Conservation (phyloP, 805 yeast species). For the Wickerhamomyces strasburgensis region DNA sequence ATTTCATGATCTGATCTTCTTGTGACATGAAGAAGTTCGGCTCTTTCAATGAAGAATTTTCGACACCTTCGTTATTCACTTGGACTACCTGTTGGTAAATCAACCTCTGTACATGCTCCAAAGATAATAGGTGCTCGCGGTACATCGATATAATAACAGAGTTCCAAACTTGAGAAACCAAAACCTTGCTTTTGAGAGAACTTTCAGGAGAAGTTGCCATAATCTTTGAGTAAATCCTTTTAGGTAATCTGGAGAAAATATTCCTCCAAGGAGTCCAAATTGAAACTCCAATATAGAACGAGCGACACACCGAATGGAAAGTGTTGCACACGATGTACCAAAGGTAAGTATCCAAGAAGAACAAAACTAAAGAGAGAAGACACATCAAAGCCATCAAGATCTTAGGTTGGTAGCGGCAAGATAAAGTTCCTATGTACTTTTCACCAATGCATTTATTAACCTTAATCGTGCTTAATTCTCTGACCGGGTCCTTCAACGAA, state of each 20-base stretch:
- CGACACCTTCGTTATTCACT: conserved; percentile 31
- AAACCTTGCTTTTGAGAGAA: conserved; percentile 93
- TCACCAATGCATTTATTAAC: conserved; percentile 61
- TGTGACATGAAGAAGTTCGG: conserved; percentile 79
- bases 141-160: conserved; percentile 98
- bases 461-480: conserved; percentile 58
- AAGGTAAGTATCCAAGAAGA: conserved; percentile 75
- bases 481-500: conserved; percentile 66
- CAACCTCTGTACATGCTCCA: conserved; percentile 95
- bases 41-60: conserved; percentile 47
- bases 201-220: conserved; percentile 64
- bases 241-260: conserved; percentile 69
- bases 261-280: conserved; percentile 90
- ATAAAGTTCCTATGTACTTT: conserved; percentile 40
- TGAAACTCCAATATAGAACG: conserved; percentile 72
- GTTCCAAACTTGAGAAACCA: conserved; percentile 98
- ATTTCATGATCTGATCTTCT: conserved; percentile 66
- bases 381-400: conserved; percentile 50
- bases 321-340: conserved; percentile 87
- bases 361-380: conserved; percentile 60
- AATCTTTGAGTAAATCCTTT: conserved; percentile 67
- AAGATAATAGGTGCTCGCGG: conserved; percentile 95
- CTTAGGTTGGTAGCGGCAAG: conserved; percentile 55
- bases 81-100: conserved; percentile 82
- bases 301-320: conserved; percentile 62